Evolutionary conservation across 2,329 filamentous ascomycete genomes (phyloP).

Genomic region (Elsinoe ampelina): DNA sequence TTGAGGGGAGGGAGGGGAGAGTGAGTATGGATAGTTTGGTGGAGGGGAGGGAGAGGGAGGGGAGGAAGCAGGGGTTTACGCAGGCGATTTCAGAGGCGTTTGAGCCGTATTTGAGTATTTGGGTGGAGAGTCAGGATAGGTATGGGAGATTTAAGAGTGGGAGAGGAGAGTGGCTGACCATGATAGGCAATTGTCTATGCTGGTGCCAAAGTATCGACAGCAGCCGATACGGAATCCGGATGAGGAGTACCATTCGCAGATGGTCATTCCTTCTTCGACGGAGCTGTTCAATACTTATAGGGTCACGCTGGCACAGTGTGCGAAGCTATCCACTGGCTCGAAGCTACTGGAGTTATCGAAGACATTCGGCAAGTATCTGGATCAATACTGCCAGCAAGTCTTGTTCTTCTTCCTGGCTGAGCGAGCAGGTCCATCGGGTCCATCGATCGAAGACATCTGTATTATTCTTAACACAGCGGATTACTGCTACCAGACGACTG

Average conservation of each 20-base stretch:
- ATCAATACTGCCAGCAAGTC: conserved; percentile 91
- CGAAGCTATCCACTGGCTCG: conserved; percentile 87
- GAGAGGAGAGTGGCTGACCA: conserved; percentile 8
- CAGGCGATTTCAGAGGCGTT: conserved; percentile 94
- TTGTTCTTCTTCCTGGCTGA: conserved; percentile 63
- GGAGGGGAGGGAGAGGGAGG: conserved; percentile 54
- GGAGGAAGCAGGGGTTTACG: conserved; percentile 67
- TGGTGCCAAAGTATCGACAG: conserved; percentile 80
- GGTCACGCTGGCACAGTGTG: conserved; percentile 83
- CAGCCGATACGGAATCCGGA: conserved; percentile 73
- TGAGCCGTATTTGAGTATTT: conserved; percentile 90
- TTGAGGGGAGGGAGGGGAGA: conserved; percentile 53
- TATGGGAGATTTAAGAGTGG: conserved; percentile 20
- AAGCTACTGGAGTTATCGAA: conserved; percentile 75
- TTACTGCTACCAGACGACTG: conserved; percentile 91
- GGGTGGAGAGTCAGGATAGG: conserved; percentile 94
- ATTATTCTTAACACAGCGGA: conserved; percentile 92
- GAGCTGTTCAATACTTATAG: conserved; percentile 98
- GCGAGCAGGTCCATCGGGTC: conserved; percentile 44
- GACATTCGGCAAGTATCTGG: conserved; percentile 83
- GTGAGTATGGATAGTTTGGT: conserved; percentile 71
- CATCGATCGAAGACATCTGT: conserved; percentile 65
- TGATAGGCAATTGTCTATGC: conserved; percentile 57
- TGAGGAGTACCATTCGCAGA: conserved; percentile 84
- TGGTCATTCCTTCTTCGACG: conserved; percentile 86